These are phyloP conservation scores for Corchorus capsularis DNA, from an alignment of 345 rosid species.

Conservation along the genomic window DNA sequence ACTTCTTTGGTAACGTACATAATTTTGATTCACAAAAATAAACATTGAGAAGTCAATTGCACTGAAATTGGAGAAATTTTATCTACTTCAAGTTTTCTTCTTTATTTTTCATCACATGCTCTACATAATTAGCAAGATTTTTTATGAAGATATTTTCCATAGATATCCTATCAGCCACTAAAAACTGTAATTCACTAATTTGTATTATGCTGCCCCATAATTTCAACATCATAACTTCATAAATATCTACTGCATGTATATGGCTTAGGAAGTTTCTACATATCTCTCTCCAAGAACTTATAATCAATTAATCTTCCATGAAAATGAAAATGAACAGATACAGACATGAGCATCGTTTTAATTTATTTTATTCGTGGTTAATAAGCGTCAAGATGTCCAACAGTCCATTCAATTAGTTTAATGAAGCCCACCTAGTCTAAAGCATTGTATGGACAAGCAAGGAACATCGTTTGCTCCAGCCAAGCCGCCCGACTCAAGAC, in stretches of 20 bases:
- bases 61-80: neutral
- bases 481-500: too few relatives aligned
- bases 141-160: neutral
- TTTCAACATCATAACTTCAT: neutral
- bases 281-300: neutral
- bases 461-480: too few relatives aligned
- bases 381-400: neutral
- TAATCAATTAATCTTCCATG: neutral
- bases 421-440: too few relatives aligned
- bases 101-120: neutral
- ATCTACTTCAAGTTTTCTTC: neutral
- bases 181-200: neutral
- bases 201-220: neutral
- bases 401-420: neutral
- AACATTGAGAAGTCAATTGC: neutral
- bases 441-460: too few relatives aligned
- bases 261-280: neutral
- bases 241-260: neutral
- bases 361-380: constrained; percentile 1
- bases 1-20: neutral
- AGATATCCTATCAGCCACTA: neutral
- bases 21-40: neutral
- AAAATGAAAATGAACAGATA: neutral
- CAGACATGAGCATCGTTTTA: neutral
- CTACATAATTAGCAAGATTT: neutral